Evolutionary conservation across 768 basidiomycete species (phyloP).

Genomic region (Leccinum broughii): DNA sequence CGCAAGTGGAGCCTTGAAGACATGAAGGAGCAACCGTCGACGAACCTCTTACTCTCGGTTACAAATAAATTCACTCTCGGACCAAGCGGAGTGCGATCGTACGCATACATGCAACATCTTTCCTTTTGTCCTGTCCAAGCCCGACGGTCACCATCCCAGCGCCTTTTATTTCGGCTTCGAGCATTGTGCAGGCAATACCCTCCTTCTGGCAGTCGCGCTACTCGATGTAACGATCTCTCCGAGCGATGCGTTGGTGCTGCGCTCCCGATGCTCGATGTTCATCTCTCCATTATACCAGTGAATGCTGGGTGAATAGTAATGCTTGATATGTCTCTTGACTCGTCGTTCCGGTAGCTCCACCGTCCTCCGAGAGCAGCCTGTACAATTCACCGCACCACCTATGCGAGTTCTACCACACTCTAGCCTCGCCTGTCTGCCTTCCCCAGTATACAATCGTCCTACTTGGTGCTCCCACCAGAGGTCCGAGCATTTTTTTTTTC

Average conservation of each 20-base stretch:
- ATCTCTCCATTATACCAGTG: not conserved
- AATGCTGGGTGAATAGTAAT: not conserved
- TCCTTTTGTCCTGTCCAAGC: not conserved
- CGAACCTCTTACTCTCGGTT: not conserved
- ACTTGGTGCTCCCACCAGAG: not conserved
- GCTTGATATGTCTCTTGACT: not conserved
- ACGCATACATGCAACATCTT: slow-evolving; percentile 1
- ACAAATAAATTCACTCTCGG: not conserved
- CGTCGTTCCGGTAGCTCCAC: not conserved
- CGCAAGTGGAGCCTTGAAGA: not conserved
- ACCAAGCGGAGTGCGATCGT: not conserved
- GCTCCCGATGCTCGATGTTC: not conserved
- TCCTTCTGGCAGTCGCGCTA: not conserved
- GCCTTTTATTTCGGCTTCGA: not conserved
- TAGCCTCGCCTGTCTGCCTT: not conserved
- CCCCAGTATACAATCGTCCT: not conserved
- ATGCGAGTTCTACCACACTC: slow-evolving; percentile 2
- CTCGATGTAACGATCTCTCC: not conserved
- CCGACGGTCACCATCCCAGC: not conserved
- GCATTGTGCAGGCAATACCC: not conserved
- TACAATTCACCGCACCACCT: slow-evolving; percentile 1
- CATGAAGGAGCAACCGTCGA: not conserved
- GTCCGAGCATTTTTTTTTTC: not conserved
- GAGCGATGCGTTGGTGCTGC: not conserved
- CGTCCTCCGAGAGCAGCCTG: not conserved